Conservation (phyloP, 306 rosid genomes). For the Delonix regia region DNA sequence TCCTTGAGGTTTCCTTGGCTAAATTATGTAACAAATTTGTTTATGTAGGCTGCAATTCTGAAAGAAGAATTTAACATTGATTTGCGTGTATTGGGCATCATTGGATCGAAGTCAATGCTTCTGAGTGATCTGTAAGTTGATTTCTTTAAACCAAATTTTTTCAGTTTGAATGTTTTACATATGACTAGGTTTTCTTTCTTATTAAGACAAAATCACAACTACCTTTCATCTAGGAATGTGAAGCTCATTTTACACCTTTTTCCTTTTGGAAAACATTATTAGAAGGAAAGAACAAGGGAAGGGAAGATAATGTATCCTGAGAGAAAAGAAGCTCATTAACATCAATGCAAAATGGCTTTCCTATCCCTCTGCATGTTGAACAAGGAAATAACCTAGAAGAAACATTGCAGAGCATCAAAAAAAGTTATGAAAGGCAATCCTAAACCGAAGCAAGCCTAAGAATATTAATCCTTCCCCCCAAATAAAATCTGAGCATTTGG, state of each 20-base stretch:
- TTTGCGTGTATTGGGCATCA: slow-evolving; percentile 93
- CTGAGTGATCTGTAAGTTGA: slow-evolving; percentile 81
- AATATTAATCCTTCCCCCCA: not conserved
- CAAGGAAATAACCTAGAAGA: not conserved
- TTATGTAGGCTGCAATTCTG: slow-evolving; percentile 72
- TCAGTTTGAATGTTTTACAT: not conserved
- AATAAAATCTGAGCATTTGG: not conserved
- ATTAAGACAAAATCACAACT: not conserved
- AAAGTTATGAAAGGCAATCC: not conserved
- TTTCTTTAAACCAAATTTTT: slow-evolving; percentile 25
- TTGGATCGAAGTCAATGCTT: slow-evolving; percentile 79
- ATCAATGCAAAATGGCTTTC: not conserved
- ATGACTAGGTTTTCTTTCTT: not conserved
- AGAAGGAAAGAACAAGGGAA: slow-evolving; percentile 5
- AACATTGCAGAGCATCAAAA: not conserved
- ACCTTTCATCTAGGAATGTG: not conserved
- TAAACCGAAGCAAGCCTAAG: not conserved
- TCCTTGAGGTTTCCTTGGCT: slow-evolving; percentile 21
- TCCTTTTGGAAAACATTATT: slow-evolving; percentile 17
- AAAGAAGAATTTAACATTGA: slow-evolving; percentile 97
- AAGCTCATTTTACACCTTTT: slow-evolving; percentile 16
- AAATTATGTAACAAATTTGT: slow-evolving; percentile 13
- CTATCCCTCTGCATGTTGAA: not conserved
- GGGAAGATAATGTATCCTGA: slow-evolving; percentile 3
- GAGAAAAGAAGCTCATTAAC: not conserved